Conservation (phyloP, 1,284 basidiomycete species). For the Cutaneotrichosporon arboriforme region DNA sequence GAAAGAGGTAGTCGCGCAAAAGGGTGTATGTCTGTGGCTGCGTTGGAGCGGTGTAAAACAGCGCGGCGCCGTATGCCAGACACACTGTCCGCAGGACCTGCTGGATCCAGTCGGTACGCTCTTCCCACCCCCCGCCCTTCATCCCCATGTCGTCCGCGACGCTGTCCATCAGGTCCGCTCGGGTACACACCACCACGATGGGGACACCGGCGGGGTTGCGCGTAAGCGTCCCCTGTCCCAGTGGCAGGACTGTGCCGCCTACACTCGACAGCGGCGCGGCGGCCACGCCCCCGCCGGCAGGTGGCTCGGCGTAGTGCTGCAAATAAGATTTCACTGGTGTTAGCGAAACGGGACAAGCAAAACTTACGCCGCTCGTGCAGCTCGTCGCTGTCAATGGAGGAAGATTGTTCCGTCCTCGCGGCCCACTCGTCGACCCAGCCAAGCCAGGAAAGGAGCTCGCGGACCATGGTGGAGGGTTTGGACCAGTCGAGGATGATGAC, state of each 20-base stretch:
- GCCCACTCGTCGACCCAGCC: slow-evolving; percentile 76
- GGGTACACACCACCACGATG: slow-evolving; percentile 85
- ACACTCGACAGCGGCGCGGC: slow-evolving; percentile 19
- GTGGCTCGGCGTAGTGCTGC: slow-evolving; percentile 81
- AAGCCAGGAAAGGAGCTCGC: slow-evolving; percentile 80
- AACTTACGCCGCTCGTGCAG: slow-evolving; percentile 72
- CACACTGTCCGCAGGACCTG: slow-evolving; percentile 88
- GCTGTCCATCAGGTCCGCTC: slow-evolving; percentile 79
- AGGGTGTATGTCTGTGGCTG: slow-evolving; percentile 71
- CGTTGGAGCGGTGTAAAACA: slow-evolving; percentile 81
- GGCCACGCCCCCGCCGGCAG: slow-evolving; percentile 29
- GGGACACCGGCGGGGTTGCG: slow-evolving; percentile 77
- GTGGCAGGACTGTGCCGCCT: slow-evolving; percentile 56
- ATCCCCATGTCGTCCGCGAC: slow-evolving; percentile 58
- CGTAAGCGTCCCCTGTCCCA: slow-evolving; percentile 71
- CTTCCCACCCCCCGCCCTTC: slow-evolving; percentile 78
- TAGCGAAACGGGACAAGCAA: background rate
- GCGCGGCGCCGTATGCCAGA: slow-evolving; percentile 82
- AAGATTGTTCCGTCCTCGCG: slow-evolving; percentile 13
- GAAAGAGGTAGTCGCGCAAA: slow-evolving; percentile 79
- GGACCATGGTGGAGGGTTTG: slow-evolving; percentile 73
- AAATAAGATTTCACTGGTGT: slow-evolving; percentile 72
- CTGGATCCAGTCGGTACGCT: slow-evolving; percentile 90
- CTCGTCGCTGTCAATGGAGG: slow-evolving; percentile 60
- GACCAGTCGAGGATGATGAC: slow-evolving; percentile 95